phyloP scores from a whole-genome alignment of 2,329 filamentous ascomycete species.

The Xylariaceae sp. region DNA sequence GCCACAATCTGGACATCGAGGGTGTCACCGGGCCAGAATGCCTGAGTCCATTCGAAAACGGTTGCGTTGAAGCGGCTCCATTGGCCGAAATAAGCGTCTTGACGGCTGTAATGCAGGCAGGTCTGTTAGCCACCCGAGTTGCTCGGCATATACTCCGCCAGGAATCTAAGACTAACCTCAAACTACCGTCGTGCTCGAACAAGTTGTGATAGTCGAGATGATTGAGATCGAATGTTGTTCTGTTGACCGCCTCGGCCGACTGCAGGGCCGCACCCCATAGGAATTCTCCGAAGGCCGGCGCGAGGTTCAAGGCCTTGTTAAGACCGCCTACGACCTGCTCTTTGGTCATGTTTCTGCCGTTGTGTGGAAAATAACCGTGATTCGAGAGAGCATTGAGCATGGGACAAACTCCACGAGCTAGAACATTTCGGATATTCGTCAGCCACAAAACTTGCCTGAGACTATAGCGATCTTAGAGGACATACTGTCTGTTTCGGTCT shows the following conservation, averaged over 20 bases:
- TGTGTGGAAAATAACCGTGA: constrained; percentile 46
- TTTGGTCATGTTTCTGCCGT: constrained; percentile 42
- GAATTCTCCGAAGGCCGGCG: constrained; percentile 35
- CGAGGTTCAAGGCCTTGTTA: constrained; percentile 42
- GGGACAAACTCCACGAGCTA: constrained; percentile 36
- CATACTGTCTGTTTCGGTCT: constrained; percentile 11
- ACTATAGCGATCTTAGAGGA: neutral
- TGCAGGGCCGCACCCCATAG: constrained; percentile 44
- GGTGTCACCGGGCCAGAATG: constrained; percentile 44
- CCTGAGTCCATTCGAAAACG: constrained; percentile 44
- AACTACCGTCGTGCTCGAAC: constrained; percentile 48
- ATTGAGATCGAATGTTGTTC: constrained; percentile 42
- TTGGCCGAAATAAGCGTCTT: constrained; percentile 49
- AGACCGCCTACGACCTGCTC: constrained; percentile 39
- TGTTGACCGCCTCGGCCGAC: constrained; percentile 43
- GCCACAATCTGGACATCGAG: constrained; percentile 43
- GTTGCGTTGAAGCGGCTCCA: constrained; percentile 52
- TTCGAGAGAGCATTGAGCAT: constrained; percentile 54
- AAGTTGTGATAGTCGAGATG: constrained; percentile 46
- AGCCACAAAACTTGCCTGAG: neutral
- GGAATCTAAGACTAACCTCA: constrained; percentile 31
- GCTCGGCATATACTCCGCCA: neutral
- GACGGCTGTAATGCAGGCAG: constrained; percentile 34
- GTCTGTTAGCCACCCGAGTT: neutral
- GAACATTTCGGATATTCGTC: constrained; percentile 1